phyloP scores from a whole-genome alignment of 2,329 filamentous ascomycete species.

The Gyromitra esculenta region DNA sequence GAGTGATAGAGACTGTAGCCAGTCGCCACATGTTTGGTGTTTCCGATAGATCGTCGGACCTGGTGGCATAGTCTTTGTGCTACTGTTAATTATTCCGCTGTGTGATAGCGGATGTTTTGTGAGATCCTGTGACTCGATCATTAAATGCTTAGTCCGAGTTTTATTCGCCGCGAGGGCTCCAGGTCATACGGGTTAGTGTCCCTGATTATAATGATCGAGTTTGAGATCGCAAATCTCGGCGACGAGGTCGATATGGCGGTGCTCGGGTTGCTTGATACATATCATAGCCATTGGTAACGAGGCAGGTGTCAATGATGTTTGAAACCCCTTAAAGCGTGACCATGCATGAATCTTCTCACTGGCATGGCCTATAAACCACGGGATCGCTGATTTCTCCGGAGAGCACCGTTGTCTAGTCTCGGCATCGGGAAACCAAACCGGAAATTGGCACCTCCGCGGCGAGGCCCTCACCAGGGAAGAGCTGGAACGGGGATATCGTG shows the following conservation, averaged over 20 bases:
- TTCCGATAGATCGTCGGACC: constrained; percentile 6
- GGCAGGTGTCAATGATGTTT: constrained; percentile 14
- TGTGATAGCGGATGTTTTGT: constrained; percentile 1
- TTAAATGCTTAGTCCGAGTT: background rate
- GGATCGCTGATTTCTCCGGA: background rate
- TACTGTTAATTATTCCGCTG: background rate
- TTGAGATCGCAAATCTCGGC: background rate
- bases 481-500: background rate
- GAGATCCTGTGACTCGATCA: constrained; percentile 21
- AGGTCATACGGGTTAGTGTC: background rate
- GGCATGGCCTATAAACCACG: background rate
- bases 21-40: constrained; percentile 1
- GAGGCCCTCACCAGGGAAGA: background rate
- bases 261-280: background rate
- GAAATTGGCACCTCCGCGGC: background rate
- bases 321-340: constrained; percentile 3
- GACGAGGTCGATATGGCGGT: background rate
- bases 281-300: background rate
- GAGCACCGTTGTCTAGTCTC: background rate
- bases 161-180: background rate
- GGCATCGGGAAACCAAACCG: background rate
- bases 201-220: constrained; percentile 3
- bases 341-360: background rate
- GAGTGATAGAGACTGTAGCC: background rate
- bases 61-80: background rate